phyloP scores from a whole-genome alignment of 73 alveolate species.

The Stentor coeruleus region DNA sequence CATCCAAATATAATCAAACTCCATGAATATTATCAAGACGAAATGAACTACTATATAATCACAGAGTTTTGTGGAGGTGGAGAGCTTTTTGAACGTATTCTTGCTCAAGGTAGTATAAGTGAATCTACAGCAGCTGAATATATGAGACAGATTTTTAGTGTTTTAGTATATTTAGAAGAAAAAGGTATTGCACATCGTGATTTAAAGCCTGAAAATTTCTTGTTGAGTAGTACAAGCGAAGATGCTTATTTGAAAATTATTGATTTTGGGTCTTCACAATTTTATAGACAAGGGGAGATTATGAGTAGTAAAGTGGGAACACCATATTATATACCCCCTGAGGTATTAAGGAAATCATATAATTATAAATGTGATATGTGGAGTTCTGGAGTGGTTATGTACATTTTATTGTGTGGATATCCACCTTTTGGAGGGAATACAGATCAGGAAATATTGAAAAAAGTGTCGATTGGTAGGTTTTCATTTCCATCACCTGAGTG shows the following conservation, averaged over 20 bases:
- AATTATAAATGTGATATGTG: conserved; percentile 39
- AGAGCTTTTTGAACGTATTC: conserved; percentile 49
- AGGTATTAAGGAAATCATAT: conserved; percentile 25
- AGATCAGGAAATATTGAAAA: conserved; percentile 28
- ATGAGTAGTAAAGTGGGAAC: conserved; percentile 38
- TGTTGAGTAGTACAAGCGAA: conserved; percentile 27
- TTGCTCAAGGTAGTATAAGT: conserved; percentile 38
- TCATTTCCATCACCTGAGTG: conserved; percentile 46
- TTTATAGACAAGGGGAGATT: conserved; percentile 14
- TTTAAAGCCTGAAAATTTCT: conserved; percentile 55
- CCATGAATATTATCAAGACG: too few species aligned
- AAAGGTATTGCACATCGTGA: conserved; percentile 56
- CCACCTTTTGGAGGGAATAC: conserved; percentile 29
- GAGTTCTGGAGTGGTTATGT: conserved; percentile 34
- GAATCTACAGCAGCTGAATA: conserved; percentile 61
- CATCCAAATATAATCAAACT: too few species aligned
- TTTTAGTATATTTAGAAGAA: conserved; percentile 42
- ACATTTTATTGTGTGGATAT: conserved; percentile 28
- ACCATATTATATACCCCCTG: conserved; percentile 39
- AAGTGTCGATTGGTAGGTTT: conserved; percentile 21
- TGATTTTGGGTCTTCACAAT: conserved; percentile 52
- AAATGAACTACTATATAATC: too few species aligned
- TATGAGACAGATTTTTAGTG: conserved; percentile 51
- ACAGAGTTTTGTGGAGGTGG: conserved; percentile 68
- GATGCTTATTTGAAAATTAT: conserved; percentile 44